Base-by-base conservation (phyloP, 805 yeast genomes). In the Metschnikowia santaceciliae region DNA sequence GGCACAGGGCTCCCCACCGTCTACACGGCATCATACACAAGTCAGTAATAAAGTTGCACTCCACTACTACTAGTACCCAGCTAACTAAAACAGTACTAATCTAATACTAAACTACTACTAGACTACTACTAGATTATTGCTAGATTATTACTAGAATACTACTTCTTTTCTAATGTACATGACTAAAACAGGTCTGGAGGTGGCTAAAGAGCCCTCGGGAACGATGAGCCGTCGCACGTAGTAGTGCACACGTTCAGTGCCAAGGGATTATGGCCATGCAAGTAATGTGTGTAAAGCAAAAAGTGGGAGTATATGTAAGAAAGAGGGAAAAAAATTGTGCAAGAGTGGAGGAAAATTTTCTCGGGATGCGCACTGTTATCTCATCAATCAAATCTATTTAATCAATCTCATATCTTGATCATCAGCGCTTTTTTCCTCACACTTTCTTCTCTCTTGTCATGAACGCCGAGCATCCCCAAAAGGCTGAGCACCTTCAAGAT, bases 361-460 rank as follows among this genome's bases (percentile, higher is more conserved):
- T 4, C 23, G 36, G 14, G 17, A 14, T 11, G 33, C 47, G 26
- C 40, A n/a, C 13, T 6, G 20, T 49, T 49, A 55, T 55, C 57
- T 55, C 53, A 48, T 51, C 50, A 39, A 53, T 50, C 55, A 39
- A 33, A 47, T 47, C 51, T 43, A 41, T 53, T 44, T 42, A 48
- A 54, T 53, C 54, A 39, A 26, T 46, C 33, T 26, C 39, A 46
- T 52, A 33, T 42, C 40, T 44, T 40, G 47, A 47, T 41, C 46
- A 35, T 50, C 45, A 33, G 23, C 40, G 36, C 39, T 46, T 37
- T 48, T 33, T 34, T 34, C 35, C 26, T 35, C 19, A 39, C n/a
- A 13, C 13, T 26, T 26, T 26, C 30, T 26, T 26, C 11, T 26
- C 30, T 26, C 4, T 26, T 26, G 30, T 7, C 15, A 43, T 43